phyloP scores from a whole-genome alignment of 2,329 filamentous ascomycete species.

The Fusarium sp. region DNA sequence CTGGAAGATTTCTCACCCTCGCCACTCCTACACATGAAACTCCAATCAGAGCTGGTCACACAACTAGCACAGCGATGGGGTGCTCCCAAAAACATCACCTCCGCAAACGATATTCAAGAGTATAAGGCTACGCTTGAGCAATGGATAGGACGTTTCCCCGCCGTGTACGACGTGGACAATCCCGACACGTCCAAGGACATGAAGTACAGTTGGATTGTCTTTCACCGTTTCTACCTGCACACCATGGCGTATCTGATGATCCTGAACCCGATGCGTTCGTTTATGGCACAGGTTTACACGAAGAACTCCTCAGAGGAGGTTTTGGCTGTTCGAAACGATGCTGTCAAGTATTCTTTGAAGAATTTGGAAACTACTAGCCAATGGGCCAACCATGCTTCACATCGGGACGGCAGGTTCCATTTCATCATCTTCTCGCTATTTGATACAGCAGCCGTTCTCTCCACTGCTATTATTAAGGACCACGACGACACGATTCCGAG shows the following conservation, averaged over 20 bases:
- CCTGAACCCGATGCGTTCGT: constrained; percentile 61
- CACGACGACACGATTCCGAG: constrained; percentile 54
- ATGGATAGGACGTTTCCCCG: constrained; percentile 59
- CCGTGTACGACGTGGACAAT: constrained; percentile 54
- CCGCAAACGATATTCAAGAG: constrained; percentile 48
- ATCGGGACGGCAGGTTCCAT: constrained; percentile 63
- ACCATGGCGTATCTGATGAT: constrained; percentile 61
- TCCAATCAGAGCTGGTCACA: constrained; percentile 53
- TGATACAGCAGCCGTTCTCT: constrained; percentile 63
- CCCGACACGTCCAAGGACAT: constrained; percentile 59
- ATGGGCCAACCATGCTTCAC: constrained; percentile 60
- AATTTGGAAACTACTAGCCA: constrained; percentile 56
- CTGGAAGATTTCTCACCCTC: constrained; percentile 52
- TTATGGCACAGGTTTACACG: constrained; percentile 56
- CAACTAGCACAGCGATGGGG: constrained; percentile 49
- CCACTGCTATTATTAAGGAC: constrained; percentile 65
- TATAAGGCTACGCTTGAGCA: constrained; percentile 53
- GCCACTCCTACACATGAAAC: constrained; percentile 54
- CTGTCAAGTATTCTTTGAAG: constrained; percentile 59
- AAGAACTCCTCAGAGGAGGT: constrained; percentile 50
- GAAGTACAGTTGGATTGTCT: constrained; percentile 56
- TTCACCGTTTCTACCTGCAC: constrained; percentile 62
- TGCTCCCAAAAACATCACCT: constrained; percentile 46
- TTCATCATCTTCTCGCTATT: constrained; percentile 66
- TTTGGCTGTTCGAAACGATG: constrained; percentile 54